A percentile compares a stretch with the other conserved stretches of the same genome.
Conservation (phyloP, 805 yeast species). For the Candida nonsorbophila region DNA sequence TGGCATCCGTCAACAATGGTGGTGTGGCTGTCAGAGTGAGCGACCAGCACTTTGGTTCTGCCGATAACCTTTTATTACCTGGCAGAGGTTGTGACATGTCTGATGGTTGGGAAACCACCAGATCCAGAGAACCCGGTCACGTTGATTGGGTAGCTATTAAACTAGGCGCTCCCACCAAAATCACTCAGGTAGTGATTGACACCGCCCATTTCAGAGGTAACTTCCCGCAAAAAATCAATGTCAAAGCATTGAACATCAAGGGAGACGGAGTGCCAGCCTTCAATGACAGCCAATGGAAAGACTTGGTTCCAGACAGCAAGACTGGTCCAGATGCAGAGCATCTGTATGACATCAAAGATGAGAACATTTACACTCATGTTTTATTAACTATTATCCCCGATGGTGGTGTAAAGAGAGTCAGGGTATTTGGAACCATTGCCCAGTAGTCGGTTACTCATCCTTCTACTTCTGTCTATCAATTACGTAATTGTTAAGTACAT, state of each 20-base stretch:
- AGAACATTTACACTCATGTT: slow-evolving; percentile 57
- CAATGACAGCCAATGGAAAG: slow-evolving; percentile 52
- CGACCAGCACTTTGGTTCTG: slow-evolving; percentile 93
- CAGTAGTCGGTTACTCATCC: not conserved
- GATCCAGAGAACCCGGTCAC: slow-evolving; percentile 81
- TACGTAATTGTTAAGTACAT: not conserved
- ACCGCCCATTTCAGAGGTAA: slow-evolving; percentile 95
- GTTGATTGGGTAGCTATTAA: slow-evolving; percentile 87
- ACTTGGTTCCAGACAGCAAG: slow-evolving; percentile 60
- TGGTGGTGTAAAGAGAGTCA: slow-evolving; percentile 90
- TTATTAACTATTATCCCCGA: slow-evolving; percentile 86
- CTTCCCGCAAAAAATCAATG: slow-evolving; percentile 74
- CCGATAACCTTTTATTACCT: slow-evolving; percentile 82
- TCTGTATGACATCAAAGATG: slow-evolving; percentile 32
- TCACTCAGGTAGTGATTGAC: slow-evolving; percentile 66
- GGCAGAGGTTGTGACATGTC: slow-evolving; percentile 96
- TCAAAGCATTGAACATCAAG: slow-evolving; percentile 51
- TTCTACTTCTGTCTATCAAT: not conserved
- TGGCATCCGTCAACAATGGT: slow-evolving; percentile 80
- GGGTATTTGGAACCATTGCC: slow-evolving; percentile 64
- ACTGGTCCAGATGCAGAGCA: slow-evolving; percentile 87
- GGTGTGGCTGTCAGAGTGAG: slow-evolving; percentile 81
- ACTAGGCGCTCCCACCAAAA: slow-evolving; percentile 60
- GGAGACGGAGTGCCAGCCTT: slow-evolving; percentile 33
- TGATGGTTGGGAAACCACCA: slow-evolving; percentile 96